Percentiles rank a stretch among this genome's conserved stretches.
phyloP scores from a whole-genome alignment of 1,139 yeast species.

The Arxiozyma slooffiae region DNA sequence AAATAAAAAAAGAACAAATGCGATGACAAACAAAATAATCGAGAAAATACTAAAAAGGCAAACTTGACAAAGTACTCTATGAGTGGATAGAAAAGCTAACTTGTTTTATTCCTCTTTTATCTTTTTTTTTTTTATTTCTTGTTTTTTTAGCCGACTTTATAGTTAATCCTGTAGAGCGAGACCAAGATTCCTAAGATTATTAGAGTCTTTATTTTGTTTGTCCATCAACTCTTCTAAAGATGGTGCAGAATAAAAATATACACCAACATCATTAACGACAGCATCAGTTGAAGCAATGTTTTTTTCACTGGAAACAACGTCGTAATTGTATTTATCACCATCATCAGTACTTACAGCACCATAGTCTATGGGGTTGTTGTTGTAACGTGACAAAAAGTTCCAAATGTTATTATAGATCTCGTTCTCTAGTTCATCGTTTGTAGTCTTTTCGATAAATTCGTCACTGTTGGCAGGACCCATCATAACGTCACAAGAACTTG shows the following conservation, averaged over 20 bases:
- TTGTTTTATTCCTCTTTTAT: background rate
- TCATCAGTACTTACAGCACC: background rate
- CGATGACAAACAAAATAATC: no score
- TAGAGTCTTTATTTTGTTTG: slow-evolving; percentile 19
- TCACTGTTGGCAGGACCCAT: background rate
- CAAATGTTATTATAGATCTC: slow-evolving; percentile 10
- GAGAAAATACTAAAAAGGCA: no score
- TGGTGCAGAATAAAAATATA: slow-evolving; percentile 24
- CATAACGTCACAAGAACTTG: background rate
- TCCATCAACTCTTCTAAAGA: slow-evolving; percentile 29
- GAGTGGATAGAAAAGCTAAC: no score
- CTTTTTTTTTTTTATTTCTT: background rate
- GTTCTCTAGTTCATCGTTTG: slow-evolving; percentile 6
- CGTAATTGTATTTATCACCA: background rate
- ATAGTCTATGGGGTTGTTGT: slow-evolving; percentile 1
- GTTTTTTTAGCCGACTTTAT: background rate
- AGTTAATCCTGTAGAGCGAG: background rate
- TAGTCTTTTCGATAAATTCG: slow-evolving; percentile 1
- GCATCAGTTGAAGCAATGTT: background rate
- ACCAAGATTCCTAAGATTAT: background rate
- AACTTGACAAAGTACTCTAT: no score
- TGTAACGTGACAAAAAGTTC: slow-evolving; percentile 12
- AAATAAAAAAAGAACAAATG: no score
- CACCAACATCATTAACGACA: background rate
- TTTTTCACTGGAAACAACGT: background rate